These are phyloP conservation scores for Scleromitrula shiraiana DNA, from an alignment of 2,329 filamentous ascomycete species.

Conservation along the genomic window DNA sequence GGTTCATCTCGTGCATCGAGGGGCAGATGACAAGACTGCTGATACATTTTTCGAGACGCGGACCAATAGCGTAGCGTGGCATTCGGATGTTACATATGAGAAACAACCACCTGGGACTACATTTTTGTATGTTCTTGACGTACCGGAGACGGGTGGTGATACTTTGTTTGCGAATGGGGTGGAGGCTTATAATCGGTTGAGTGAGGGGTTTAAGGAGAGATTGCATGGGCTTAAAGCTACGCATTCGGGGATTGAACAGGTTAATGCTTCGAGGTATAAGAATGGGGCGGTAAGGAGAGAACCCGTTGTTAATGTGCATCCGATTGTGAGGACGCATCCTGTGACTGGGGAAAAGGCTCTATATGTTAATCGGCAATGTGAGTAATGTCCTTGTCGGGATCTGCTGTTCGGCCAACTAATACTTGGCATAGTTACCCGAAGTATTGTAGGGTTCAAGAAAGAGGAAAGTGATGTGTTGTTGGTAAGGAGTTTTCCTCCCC, in stretches of 20 bases:
- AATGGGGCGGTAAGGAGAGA: conserved; percentile 68
- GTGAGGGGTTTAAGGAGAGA: conserved; percentile 68
- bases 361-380: conserved; percentile 76
- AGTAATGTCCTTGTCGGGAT: conserved; percentile 28
- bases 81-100: conserved; percentile 84
- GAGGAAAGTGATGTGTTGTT: conserved; percentile 74
- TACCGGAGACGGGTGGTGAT: conserved; percentile 71
- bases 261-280: conserved; percentile 55
- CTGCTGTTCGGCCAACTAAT: conserved; percentile 4
- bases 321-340: conserved; percentile 73
- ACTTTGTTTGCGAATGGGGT: conserved; percentile 75
- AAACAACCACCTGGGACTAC: conserved; percentile 83
- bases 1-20: conserved; percentile 71
- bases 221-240: conserved; percentile 73
- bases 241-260: conserved; percentile 78
- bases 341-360: conserved; percentile 77
- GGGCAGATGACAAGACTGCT: conserved; percentile 52
- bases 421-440: conserved; percentile 56
- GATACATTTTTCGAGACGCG: conserved; percentile 57
- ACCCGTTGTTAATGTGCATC: conserved; percentile 66
- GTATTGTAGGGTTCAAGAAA: conserved; percentile 76
- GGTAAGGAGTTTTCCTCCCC: conserved; percentile 12
- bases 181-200: conserved; percentile 74
- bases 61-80: conserved; percentile 80
- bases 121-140: conserved; percentile 82